Percentiles rank a stretch among this genome's conserved stretches.
These are phyloP conservation scores for Arthrobotrys conoides DNA, from an alignment of 2,329 filamentous ascomycete genomes.

Conservation along the genomic window DNA sequence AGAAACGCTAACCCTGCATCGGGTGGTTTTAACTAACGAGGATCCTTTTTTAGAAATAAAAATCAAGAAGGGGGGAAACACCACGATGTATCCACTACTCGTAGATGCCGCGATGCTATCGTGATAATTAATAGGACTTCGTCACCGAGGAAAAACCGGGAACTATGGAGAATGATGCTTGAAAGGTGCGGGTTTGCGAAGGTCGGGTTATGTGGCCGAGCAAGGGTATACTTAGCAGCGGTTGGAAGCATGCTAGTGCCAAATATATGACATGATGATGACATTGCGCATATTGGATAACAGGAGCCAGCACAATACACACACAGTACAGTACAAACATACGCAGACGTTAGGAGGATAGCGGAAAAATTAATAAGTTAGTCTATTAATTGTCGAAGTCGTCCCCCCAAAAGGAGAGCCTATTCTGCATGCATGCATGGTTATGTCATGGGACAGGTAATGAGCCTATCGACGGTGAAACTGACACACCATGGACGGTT, in stretches of 20 bases:
- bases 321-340: background rate
- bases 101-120: slow-evolving; percentile 37
- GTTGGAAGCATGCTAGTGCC: slow-evolving; percentile 45
- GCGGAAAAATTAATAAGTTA: slow-evolving; percentile 14
- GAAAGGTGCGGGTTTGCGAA: slow-evolving; percentile 42
- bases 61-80: background rate
- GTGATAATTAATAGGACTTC: slow-evolving; percentile 56
- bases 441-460: slow-evolving; percentile 52
- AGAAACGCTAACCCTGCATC: slow-evolving; percentile 54
- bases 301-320: no score
- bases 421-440: slow-evolving; percentile 41
- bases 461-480: slow-evolving; percentile 21
- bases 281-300: slow-evolving; percentile 46
- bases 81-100: slow-evolving; percentile 19
- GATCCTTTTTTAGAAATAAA: background rate
- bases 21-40: slow-evolving; percentile 3
- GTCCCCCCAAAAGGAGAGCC: slow-evolving; percentile 2
- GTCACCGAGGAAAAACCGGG: slow-evolving; percentile 41
- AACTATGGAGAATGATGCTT: slow-evolving; percentile 9
- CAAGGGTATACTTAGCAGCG: slow-evolving; percentile 43
- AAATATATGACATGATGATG: slow-evolving; percentile 58
- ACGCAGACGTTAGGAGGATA: slow-evolving; percentile 14
- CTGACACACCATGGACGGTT: slow-evolving; percentile 30
- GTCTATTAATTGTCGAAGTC: slow-evolving; percentile 27
- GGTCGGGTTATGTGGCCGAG: slow-evolving; percentile 40